These are phyloP conservation scores for Saccharomycopsis microspora DNA, from an alignment of 805 yeast species.

Conservation along the genomic window DNA sequence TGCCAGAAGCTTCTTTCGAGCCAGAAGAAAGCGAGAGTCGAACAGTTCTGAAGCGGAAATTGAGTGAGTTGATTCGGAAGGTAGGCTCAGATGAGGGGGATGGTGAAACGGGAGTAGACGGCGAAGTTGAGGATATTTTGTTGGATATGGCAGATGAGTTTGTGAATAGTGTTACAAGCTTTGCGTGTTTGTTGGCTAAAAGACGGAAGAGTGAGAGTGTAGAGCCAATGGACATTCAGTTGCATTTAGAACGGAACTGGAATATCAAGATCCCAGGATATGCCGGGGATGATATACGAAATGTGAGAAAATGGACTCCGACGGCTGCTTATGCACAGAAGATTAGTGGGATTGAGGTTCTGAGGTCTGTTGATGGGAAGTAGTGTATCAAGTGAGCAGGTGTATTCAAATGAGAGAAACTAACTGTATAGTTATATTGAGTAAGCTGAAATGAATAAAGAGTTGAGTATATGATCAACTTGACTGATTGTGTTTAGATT, in stretches of 20 bases:
- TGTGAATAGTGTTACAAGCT: conserved; percentile 78
- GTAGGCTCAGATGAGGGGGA: conserved; percentile 85
- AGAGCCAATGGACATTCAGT: conserved; percentile 82
- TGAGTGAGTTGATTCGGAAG: conserved; percentile 75
- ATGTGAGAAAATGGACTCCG: conserved; percentile 63
- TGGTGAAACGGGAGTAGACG: conserved; percentile 82
- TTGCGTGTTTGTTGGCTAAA: conserved; percentile 91
- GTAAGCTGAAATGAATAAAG: no score
- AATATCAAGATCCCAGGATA: conserved; percentile 91
- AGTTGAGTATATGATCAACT: no score
- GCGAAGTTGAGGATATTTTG: conserved; percentile 87
- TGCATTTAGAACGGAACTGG: conserved; percentile 90
- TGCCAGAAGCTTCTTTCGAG: conserved; percentile 76
- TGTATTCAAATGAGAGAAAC: no score
- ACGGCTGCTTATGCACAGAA: conserved; percentile 52
- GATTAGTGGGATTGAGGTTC: conserved; percentile 35
- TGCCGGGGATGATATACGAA: conserved; percentile 80
- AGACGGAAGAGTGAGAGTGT: conserved; percentile 82
- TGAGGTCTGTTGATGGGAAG: conserved; percentile 15
- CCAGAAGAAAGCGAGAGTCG: conserved; percentile 40
- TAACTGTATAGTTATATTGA: no score
- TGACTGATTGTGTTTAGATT: no score
- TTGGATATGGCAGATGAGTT: conserved; percentile 94
- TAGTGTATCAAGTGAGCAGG: no score
- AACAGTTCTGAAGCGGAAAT: conserved; percentile 79